Conservation (phyloP, 805 yeast genomes). For the Teunomyces barrocoloradensis region DNA sequence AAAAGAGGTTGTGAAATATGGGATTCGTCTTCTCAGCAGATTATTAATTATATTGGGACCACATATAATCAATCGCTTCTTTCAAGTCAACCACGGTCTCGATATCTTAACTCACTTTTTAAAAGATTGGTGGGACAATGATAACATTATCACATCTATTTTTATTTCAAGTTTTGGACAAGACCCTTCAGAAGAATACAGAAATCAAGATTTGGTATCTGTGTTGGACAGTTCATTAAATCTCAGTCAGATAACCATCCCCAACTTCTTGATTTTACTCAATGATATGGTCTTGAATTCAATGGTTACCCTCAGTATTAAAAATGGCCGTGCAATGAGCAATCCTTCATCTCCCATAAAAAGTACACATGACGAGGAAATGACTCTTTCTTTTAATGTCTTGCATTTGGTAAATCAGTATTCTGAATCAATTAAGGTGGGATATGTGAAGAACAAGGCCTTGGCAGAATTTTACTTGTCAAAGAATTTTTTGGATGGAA, state of each 20-base stretch:
- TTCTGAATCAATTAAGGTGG: constrained; percentile 27
- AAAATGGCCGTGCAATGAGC: constrained; percentile 29
- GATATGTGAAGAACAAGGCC: constrained; percentile 21
- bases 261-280: constrained; percentile 44
- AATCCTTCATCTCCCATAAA: constrained; percentile 32
- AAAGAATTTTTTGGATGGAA: constrained; percentile 38
- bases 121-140: constrained; percentile 48
- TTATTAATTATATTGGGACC: constrained; percentile 47
- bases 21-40: constrained; percentile 48
- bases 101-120: constrained; percentile 46
- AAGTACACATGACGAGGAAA: constrained; percentile 11
- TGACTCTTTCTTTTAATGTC: constrained; percentile 28
- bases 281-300: constrained; percentile 34
- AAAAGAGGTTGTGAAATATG: constrained; percentile 35
- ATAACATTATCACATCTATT: constrained; percentile 40
- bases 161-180: constrained; percentile 49
- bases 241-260: constrained; percentile 30
- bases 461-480: constrained; percentile 24
- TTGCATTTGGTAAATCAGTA: constrained; percentile 36
- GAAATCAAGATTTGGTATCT: constrained; percentile 2
- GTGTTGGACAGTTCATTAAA: not conserved
- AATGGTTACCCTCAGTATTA: constrained; percentile 25
- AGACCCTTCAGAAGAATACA: constrained; percentile 11
- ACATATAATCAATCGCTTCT: constrained; percentile 47
- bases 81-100: constrained; percentile 48